Conservation (phyloP, 169 alveolate genomes). For the Plasmodium reichenowi region DNA sequence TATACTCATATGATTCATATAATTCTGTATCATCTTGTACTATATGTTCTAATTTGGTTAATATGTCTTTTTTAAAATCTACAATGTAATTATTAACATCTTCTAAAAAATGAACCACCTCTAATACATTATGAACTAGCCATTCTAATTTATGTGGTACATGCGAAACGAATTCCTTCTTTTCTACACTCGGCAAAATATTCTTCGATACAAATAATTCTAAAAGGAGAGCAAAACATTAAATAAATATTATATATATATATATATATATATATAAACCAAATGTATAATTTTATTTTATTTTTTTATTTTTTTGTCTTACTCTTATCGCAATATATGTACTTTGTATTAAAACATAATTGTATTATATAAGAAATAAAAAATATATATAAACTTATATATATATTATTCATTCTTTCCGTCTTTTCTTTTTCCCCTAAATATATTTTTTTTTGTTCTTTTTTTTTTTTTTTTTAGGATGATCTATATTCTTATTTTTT, state of each 20-base stretch:
- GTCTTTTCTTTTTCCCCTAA: not conserved
- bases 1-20: constrained; percentile 52
- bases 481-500: constrained; percentile 1
- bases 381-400: constrained; percentile 6
- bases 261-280: not conserved
- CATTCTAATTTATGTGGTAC: constrained; percentile 20
- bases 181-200: not conserved
- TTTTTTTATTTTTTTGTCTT: constrained; percentile 7
- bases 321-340: constrained; percentile 14
- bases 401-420: constrained; percentile 12
- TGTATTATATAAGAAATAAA: constrained; percentile 13
- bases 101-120: constrained; percentile 33
- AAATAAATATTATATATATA: not conserved
- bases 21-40: constrained; percentile 39
- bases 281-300: not conserved
- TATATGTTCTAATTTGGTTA: constrained; percentile 31
- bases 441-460: not conserved
- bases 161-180: not conserved
- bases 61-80: constrained; percentile 53
- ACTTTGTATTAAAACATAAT: constrained; percentile 10
- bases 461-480: not conserved
- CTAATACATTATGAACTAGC: constrained; percentile 39
- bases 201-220: not conserved
- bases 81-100: constrained; percentile 52
- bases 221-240: not conserved